Conservation (phyloP, 1,139 yeast species). For the Kodamaea suecica region DNA sequence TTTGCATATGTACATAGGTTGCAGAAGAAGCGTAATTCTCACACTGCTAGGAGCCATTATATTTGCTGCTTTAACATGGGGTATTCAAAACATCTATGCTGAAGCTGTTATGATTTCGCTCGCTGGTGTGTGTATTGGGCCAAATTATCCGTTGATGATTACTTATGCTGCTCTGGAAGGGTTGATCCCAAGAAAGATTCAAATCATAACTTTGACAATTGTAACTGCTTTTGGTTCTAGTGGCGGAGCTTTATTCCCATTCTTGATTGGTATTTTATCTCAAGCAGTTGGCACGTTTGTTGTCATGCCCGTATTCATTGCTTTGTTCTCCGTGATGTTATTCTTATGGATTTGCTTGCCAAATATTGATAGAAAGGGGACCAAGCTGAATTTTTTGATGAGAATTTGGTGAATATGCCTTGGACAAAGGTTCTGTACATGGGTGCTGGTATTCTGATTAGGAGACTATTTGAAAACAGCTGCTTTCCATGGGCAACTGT, state of each 20-base stretch:
- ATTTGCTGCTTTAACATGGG: conserved; percentile 47
- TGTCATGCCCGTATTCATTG: conserved; percentile 52
- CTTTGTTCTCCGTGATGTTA: conserved; percentile 36
- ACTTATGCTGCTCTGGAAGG: conserved; percentile 38
- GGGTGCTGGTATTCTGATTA: too few relatives aligned
- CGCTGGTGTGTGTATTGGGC: conserved; percentile 52
- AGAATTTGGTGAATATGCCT: conserved; percentile 14
- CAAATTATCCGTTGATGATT: conserved; percentile 54
- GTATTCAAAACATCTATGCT: conserved; percentile 26
- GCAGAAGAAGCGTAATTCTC: conserved; percentile 43
- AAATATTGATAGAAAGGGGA: conserved; percentile 21
- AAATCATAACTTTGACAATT: conserved; percentile 51
- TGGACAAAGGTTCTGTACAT: too few relatives aligned
- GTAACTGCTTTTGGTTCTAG: conserved; percentile 59
- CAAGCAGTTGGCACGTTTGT: conserved; percentile 51
- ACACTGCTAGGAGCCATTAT: conserved; percentile 32
- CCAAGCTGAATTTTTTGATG: conserved; percentile 11
- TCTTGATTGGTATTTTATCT: conserved; percentile 53
- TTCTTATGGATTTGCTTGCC: conserved; percentile 48
- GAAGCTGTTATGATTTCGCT: conserved; percentile 38
- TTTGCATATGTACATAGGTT: conserved; percentile 42
- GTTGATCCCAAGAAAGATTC: conserved; percentile 53
- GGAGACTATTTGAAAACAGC: too few relatives aligned
- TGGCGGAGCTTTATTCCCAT: conserved; percentile 61
- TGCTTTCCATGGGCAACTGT: too few relatives aligned